Evolutionary conservation across 805 yeast species (phyloP), one percentile per base, ranked within the genome.

Genomic region (Zygosaccharomyces siamensis): DNA sequence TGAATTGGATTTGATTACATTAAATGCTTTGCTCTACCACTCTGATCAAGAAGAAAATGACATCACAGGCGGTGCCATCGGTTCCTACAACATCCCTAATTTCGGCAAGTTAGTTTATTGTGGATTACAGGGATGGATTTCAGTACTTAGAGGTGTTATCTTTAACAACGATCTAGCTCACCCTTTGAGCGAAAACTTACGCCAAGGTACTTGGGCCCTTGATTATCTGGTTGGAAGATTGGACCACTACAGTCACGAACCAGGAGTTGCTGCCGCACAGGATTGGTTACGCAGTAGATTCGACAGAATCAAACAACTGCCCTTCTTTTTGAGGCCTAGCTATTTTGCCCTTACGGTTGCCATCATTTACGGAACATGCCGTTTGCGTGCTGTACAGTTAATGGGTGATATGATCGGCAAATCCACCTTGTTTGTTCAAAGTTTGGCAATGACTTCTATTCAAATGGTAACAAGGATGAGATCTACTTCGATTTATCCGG

Each of bases 51-150:
- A 92, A 67, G 99, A 92, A 66, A 72, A 89, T 20, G 97, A 90
- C 62, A 77, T 81, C 10, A 80, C 90, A 55, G 76, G 68, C 20
- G 95, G 96, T 5, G 58, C 66, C 7, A 83, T 77, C 39, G 96
- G 97, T 7, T 78, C 78, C 0, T 92, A 93, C 67, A 64, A 69
- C 43, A 74, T 92, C 41, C 97, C 98, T 0, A 72, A 76, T 27
- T 71, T 76, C 64, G 97, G 97, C 0, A 71, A 72, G 12, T 70
- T 90, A 40, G 84, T 81, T 0, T 92, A 88, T 66, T 90, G 96
- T 36, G 99, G 99, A 8, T 70, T 93, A 20, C 95, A 89, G 66
- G 98, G 99, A 1, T 92, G 96, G 96, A 78, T 82, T 40, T 73
- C 88, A 0, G 83, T 81, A 1, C 67, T 92, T 55, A 75, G 79